Evolutionary conservation across 768 basidiomycete species (phyloP).

Genomic region (Calocera viscosa): DNA sequence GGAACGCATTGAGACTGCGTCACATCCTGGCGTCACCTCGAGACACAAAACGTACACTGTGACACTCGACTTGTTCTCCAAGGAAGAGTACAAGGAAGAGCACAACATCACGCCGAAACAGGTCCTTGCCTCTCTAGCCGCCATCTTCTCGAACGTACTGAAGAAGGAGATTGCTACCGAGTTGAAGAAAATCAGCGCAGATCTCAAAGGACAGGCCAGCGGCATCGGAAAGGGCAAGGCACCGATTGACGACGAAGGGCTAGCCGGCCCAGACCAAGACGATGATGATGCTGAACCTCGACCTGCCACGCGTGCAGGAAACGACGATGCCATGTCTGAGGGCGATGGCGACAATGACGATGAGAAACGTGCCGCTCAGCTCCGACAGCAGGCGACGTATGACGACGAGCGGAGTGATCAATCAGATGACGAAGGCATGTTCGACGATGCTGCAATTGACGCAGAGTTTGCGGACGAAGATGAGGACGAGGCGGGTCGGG

Average conservation of each 20-base stretch:
- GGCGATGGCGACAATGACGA: slow-evolving; percentile 74
- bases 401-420: slow-evolving; percentile 56
- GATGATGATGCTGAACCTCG: slow-evolving; percentile 41
- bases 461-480: slow-evolving; percentile 40
- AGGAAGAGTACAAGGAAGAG: slow-evolving; percentile 68
- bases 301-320: slow-evolving; percentile 37
- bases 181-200: slow-evolving; percentile 71
- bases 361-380: slow-evolving; percentile 58
- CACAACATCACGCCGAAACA: slow-evolving; percentile 63
- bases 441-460: slow-evolving; percentile 48
- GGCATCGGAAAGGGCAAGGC: slow-evolving; percentile 73
- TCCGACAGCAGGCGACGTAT: slow-evolving; percentile 63
- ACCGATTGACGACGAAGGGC: slow-evolving; percentile 27
- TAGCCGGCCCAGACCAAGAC: slow-evolving; percentile 38
- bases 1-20: slow-evolving; percentile 55
- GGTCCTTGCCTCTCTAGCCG: slow-evolving; percentile 57
- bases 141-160: slow-evolving; percentile 63
- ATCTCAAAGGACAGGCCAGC: slow-evolving; percentile 62
- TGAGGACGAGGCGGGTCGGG: slow-evolving; percentile 28
- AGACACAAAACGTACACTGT: slow-evolving; percentile 72
- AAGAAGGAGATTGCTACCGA: slow-evolving; percentile 78
- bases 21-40: slow-evolving; percentile 36
- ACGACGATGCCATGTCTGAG: slow-evolving; percentile 49
- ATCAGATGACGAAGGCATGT: slow-evolving; percentile 27
- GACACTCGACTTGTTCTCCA: slow-evolving; percentile 72